Evolutionary conservation across 2,329 filamentous ascomycete genomes (phyloP).

Genomic region (Arthrobotrys sinensis): DNA sequence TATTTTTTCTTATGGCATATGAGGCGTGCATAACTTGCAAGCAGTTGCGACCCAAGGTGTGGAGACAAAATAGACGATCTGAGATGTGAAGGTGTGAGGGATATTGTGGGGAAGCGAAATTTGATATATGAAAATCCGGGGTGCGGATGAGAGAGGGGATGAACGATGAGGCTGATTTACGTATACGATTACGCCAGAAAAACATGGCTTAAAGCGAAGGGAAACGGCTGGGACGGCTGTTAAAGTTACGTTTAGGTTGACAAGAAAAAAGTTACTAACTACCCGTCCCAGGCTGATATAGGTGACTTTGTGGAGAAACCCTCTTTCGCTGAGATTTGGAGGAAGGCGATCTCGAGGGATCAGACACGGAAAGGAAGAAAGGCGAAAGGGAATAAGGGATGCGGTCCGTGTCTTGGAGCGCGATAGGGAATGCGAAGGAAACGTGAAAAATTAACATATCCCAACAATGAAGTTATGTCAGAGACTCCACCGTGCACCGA

Average conservation of each 20-base stretch:
- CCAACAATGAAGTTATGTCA: conserved; percentile 14
- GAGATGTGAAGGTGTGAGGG: conserved; percentile 20
- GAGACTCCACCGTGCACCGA: conserved; percentile 18
- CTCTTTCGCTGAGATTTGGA: conserved; percentile 4
- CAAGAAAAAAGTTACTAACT: neutral
- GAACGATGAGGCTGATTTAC: conserved; percentile 18
- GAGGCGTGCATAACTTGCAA: conserved; percentile 12
- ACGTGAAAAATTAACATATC: neutral
- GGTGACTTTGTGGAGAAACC: conserved; percentile 31
- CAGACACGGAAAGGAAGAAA: conserved; percentile 25
- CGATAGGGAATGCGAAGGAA: neutral
- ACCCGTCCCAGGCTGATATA: conserved; percentile 43
- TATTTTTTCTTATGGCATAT: neutral
- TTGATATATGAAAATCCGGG: conserved; percentile 37
- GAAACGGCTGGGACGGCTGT: neutral
- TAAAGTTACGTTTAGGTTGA: neutral
- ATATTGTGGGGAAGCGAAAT: conserved; percentile 35
- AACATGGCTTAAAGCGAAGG: neutral
- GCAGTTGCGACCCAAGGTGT: conserved; percentile 9
- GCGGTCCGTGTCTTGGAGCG: conserved; percentile 39
- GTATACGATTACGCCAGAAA: neutral
- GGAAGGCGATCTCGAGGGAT: neutral
- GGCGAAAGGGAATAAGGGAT: conserved; percentile 26
- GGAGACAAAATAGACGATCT: conserved; percentile 21
- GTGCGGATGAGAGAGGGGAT: conserved; percentile 11